Conservation (phyloP, 2,329 filamentous ascomycete genomes). For the Aspergillus sp. region DNA sequence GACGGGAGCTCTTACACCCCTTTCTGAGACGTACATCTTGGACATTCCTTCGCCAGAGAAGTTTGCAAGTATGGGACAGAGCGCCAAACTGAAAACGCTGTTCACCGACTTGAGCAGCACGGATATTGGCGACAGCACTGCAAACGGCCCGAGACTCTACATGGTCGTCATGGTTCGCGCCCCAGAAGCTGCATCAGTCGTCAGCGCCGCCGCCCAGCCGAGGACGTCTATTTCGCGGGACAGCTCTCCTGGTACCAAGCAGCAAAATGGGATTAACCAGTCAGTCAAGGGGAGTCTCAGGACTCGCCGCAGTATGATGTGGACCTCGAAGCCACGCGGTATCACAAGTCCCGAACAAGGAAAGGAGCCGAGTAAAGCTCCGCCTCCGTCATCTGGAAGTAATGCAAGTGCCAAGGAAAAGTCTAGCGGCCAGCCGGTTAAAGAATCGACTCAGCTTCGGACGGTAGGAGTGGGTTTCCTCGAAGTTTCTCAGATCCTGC, state of each 20-base stretch:
- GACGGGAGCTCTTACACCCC: slow-evolving; percentile 62
- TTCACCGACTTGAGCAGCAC: slow-evolving; percentile 82
- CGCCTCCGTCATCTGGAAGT: slow-evolving; percentile 37
- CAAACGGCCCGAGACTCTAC: slow-evolving; percentile 71
- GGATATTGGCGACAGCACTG: slow-evolving; percentile 67
- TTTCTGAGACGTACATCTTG: slow-evolving; percentile 83
- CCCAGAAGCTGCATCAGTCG: slow-evolving; percentile 49
- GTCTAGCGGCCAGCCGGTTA: slow-evolving; percentile 28
- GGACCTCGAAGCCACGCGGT: slow-evolving; percentile 39
- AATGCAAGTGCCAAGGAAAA: slow-evolving; percentile 31
- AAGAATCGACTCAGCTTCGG: slow-evolving; percentile 57
- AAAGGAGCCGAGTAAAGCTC: slow-evolving; percentile 30
- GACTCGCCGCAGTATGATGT: slow-evolving; percentile 50
- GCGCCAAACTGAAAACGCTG: slow-evolving; percentile 74
- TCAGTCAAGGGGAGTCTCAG: slow-evolving; percentile 41
- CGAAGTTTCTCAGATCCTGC: slow-evolving; percentile 73
- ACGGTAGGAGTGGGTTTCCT: slow-evolving; percentile 76
- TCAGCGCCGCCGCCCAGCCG: slow-evolving; percentile 25
- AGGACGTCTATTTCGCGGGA: slow-evolving; percentile 39
- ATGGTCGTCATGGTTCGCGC: slow-evolving; percentile 79
- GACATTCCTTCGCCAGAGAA: slow-evolving; percentile 74
- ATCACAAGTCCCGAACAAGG: slow-evolving; percentile 33
- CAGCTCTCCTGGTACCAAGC: slow-evolving; percentile 31
- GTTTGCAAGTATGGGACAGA: slow-evolving; percentile 65
- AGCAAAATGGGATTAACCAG: slow-evolving; percentile 30